Percentiles rank a stretch among this genome's conserved stretches.
phyloP scores from a whole-genome alignment of 176 grass and related monocot species.

The Areca catechu region DNA sequence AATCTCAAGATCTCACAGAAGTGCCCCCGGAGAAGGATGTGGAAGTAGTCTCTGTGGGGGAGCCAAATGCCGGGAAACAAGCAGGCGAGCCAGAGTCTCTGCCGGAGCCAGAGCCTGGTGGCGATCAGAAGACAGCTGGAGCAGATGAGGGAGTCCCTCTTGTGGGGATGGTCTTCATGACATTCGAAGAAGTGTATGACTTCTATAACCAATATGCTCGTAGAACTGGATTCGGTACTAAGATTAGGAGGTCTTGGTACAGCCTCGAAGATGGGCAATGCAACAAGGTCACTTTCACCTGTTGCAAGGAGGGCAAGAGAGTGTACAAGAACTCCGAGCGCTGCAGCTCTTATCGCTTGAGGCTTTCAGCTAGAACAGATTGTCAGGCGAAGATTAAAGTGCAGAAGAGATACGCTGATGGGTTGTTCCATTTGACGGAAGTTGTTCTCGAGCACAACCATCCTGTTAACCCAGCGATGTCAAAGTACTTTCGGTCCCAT shows the following conservation, averaged over 20 bases:
- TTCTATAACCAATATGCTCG: constrained; percentile 14
- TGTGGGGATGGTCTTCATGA: constrained; percentile 5
- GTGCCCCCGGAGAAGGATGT: neutral
- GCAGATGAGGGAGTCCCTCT: neutral
- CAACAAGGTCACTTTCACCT: constrained; percentile 11
- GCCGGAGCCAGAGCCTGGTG: neutral
- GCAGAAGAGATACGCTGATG: constrained; percentile 9
- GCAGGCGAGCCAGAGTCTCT: neutral
- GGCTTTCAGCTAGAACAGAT: constrained; percentile 3
- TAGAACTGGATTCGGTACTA: neutral
- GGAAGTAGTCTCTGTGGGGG: neutral
- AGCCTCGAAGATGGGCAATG: constrained; percentile 8
- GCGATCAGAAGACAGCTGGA: neutral
- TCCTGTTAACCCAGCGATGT: constrained; percentile 9
- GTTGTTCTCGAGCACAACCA: constrained; percentile 13
- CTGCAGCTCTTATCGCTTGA: constrained; percentile 5
- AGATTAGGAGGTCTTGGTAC: constrained; percentile 12
- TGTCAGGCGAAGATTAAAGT: constrained; percentile 11
- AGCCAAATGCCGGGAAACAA: neutral
- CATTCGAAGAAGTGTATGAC: constrained; percentile 6
- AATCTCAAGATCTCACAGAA: neutral
- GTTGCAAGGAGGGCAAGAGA: constrained; percentile 11
- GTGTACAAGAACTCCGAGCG: constrained; percentile 10
- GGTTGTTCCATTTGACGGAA: constrained; percentile 7
- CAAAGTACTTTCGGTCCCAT: constrained; percentile 6